A percentile compares a stretch with the other conserved stretches of the same genome.
Evolutionary conservation across 1,139 yeast genomes (phyloP).

Genomic region (Candida dubliniensis): DNA sequence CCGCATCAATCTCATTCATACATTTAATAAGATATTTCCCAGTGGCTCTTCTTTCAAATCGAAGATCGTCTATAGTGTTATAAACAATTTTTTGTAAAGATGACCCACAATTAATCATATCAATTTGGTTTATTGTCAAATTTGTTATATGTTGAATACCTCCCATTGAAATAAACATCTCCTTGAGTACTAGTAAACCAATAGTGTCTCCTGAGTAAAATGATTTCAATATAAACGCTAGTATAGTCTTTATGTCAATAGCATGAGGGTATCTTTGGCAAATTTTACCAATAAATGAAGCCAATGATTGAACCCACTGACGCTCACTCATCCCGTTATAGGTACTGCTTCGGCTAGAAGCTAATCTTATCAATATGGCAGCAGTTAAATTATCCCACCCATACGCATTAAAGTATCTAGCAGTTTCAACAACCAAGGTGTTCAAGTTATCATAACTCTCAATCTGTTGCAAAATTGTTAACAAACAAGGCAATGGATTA

Average conservation of each 20-base stretch:
- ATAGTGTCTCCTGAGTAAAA: conserved; percentile 62
- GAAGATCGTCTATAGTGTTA: conserved; percentile 59
- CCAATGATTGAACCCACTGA: conserved; percentile 80
- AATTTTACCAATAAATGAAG: conserved; percentile 65
- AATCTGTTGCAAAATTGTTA: conserved; percentile 65
- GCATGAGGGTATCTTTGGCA: conserved; percentile 51
- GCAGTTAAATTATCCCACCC: conserved; percentile 87
- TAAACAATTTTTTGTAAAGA: conserved; percentile 58
- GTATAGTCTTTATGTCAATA: conserved; percentile 56
- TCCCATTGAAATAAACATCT: conserved; percentile 72
- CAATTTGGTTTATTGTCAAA: conserved; percentile 64
- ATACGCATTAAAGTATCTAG: conserved; percentile 71
- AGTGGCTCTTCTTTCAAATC: conserved; percentile 48
- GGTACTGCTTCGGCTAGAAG: conserved; percentile 62
- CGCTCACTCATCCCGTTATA: conserved; percentile 79
- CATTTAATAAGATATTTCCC: conserved; percentile 54
- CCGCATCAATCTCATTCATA: conserved; percentile 45
- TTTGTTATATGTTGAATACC: conserved; percentile 74
- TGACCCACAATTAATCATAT: conserved; percentile 66
- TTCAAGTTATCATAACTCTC: conserved; percentile 92
- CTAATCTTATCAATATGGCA: conserved; percentile 70
- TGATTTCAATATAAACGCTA: conserved; percentile 63
- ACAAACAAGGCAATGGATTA: conserved; percentile 79
- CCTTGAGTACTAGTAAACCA: conserved; percentile 69
- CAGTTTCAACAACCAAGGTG: conserved; percentile 75